Base-by-base conservation (phyloP, 2,329 filamentous ascomycete genomes). In the Fusarium albosuccineum region DNA sequence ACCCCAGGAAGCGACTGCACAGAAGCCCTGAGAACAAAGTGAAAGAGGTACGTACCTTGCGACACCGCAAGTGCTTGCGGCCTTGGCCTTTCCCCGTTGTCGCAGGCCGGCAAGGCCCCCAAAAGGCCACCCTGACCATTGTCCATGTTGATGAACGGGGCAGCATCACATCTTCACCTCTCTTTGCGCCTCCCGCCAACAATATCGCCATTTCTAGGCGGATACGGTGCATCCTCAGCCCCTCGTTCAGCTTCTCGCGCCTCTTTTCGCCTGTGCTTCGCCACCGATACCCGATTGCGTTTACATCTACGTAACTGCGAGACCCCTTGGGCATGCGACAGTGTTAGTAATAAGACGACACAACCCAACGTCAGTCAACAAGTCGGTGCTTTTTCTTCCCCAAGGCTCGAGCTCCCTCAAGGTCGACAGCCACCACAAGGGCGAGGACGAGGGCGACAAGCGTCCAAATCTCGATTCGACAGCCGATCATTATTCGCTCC, bases 61-160 rank as follows among this genome's bases (percentile, higher is more conserved):
- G 27, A 63, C 41, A 71, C 68, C 68, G 68, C 67, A 69, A 70
- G 34, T 58, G 67, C 46, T 57, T 34, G 44, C 30, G 54, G 56
- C 49, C 49, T 48, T 45, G 39, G 39, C 46, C 48, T 22, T 27
- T 56, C 42, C 50, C 64, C 39, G 40, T 46, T 63, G 54, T 55
- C 39, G 63, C 62, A 66, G 63, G 41, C 42, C 34, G 34, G 51
- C 57, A 50, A 56, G 16, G 56, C 57, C 61, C 52, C 65, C 57
- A 68, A 70, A 57, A 70, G 67, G 67, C 67, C 67, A 70, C 67
- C 67, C 67, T 70, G 62, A 70, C 66, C 67, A 70, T 62, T 68
- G 60, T 45, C 65, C 42, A 41, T 55, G 46, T 69, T 54, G 44
- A 69, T 63, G 42, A 67, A 69, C 58, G 34, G 53, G 44, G 42